These are phyloP conservation scores for Trichoderma sp. DNA, from an alignment of 2,329 filamentous ascomycete species.

Conservation along the genomic window DNA sequence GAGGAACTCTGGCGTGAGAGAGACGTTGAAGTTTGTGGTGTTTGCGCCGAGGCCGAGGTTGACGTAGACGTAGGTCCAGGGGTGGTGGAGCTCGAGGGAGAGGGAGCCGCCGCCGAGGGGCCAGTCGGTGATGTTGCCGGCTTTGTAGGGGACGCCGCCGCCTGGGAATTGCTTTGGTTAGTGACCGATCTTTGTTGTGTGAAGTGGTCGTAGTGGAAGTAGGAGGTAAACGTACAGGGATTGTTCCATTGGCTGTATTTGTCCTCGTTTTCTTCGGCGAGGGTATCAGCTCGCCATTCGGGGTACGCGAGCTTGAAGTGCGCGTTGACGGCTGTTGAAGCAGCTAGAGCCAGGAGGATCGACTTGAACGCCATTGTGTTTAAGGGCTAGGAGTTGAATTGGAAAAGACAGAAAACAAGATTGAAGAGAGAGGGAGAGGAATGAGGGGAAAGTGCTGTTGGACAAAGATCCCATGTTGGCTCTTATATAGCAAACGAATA, in stretches of 20 bases:
- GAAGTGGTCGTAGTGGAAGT: too few relatives aligned
- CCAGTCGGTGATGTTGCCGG: slow-evolving; percentile 55
- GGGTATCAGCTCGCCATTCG: slow-evolving; percentile 51
- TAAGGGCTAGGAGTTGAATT: neutral
- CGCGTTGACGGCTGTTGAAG: slow-evolving; percentile 44
- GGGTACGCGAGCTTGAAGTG: slow-evolving; percentile 54
- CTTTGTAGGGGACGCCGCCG: slow-evolving; percentile 48
- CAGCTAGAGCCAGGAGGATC: slow-evolving; percentile 39
- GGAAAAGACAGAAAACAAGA: neutral
- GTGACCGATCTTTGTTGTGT: too few relatives aligned
- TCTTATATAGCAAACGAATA: neutral
- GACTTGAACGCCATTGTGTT: slow-evolving; percentile 29
- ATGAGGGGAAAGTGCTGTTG: neutral
- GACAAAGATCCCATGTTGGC: neutral
- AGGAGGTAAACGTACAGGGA: slow-evolving; percentile 48
- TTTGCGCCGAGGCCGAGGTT: slow-evolving; percentile 55
- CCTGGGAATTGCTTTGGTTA: slow-evolving; percentile 37
- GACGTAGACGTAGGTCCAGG: slow-evolving; percentile 55
- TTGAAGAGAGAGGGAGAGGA: neutral
- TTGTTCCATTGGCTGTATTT: slow-evolving; percentile 52
- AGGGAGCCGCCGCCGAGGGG: slow-evolving; percentile 53
- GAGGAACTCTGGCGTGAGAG: slow-evolving; percentile 61
- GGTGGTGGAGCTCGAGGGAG: slow-evolving; percentile 52
- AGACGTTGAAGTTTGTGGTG: slow-evolving; percentile 67
- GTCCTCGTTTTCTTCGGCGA: slow-evolving; percentile 40